These are phyloP conservation scores for Salinomyces thailandicus DNA, from an alignment of 2,329 filamentous ascomycete species.

Conservation along the genomic window DNA sequence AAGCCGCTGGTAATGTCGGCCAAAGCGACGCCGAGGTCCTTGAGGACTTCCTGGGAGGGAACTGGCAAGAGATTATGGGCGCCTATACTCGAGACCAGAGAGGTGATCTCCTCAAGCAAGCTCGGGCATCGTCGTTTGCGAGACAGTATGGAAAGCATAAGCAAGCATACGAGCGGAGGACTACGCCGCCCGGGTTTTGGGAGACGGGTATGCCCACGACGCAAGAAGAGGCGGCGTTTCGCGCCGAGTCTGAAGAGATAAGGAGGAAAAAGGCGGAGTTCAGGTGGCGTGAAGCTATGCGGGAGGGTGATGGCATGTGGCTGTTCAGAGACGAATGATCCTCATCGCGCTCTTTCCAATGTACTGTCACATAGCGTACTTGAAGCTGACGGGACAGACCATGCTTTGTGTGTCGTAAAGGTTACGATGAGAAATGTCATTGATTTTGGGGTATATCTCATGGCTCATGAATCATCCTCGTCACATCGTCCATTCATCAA, in stretches of 20 bases:
- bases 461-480: too few relatives aligned
- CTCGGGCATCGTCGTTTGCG: conserved; percentile 61
- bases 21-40: conserved; percentile 20
- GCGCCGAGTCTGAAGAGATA: conserved; percentile 51
- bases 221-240: conserved; percentile 62
- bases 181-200: conserved; percentile 83
- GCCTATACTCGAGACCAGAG: conserved; percentile 40
- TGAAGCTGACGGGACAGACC: too few relatives aligned
- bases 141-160: conserved; percentile 69
- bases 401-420: too few relatives aligned
- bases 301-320: conserved; percentile 59
- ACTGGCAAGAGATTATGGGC: conserved; percentile 16
- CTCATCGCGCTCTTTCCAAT: too few relatives aligned
- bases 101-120: conserved; percentile 60
- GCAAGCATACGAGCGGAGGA: conserved; percentile 58
- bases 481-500: too few relatives aligned
- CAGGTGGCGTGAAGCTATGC: conserved; percentile 72
- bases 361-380: too few relatives aligned
- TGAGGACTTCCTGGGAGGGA: conserved; percentile 18
- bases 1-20: conserved; percentile 16
- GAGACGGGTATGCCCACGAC: conserved; percentile 78
- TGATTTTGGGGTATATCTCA: too few relatives aligned
- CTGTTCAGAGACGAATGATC: conserved; percentile 65
- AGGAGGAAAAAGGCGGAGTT: conserved; percentile 58
- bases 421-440: too few relatives aligned